Percentiles rank a stretch among this genome's conserved stretches.
Conservation (phyloP, 148 eudicot species). For the Vaccinium myrtillus region DNA sequence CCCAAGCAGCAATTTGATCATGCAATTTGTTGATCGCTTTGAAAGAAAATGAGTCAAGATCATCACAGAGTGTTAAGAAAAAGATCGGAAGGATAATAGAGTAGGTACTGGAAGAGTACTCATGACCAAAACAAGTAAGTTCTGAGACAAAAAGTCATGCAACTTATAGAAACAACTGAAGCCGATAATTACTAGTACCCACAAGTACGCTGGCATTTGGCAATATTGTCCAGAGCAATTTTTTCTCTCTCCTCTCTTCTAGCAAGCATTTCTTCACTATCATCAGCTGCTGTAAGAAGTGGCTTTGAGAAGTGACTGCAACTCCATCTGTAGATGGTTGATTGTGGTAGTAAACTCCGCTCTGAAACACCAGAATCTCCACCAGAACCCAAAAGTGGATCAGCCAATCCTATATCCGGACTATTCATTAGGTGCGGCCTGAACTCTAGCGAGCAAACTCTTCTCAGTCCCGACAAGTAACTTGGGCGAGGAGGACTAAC, state of each 20-base stretch:
- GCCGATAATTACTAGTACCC: conserved; percentile 27
- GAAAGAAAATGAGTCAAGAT: conserved; percentile 8
- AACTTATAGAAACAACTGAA: background rate
- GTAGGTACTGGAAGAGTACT: background rate
- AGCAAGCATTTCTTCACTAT: conserved; percentile 62
- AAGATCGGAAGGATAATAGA: background rate
- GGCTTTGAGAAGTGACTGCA: conserved; percentile 95
- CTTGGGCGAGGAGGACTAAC: conserved; percentile 94
- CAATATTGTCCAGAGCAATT: conserved; percentile 63
- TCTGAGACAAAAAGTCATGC: background rate
- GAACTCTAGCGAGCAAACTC: conserved; percentile 87
- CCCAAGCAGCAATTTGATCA: conserved; percentile 94
- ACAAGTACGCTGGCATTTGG: conserved; percentile 90
- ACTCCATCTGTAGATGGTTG: conserved; percentile 94
- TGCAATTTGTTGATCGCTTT: conserved; percentile 74
- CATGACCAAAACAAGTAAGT: background rate
- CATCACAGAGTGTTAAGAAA: background rate
- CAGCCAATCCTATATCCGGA: conserved; percentile 85
- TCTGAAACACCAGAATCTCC: conserved; percentile 44
- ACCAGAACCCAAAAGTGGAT: conserved; percentile 68
- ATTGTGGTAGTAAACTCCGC: conserved; percentile 86
- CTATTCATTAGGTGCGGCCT: conserved; percentile 75
- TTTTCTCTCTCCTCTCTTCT: conserved; percentile 81
- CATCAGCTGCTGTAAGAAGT: conserved; percentile 77
- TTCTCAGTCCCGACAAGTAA: conserved; percentile 76